Conservation (phyloP, 306 rosid genomes). For the Sicyos edulis region DNA sequence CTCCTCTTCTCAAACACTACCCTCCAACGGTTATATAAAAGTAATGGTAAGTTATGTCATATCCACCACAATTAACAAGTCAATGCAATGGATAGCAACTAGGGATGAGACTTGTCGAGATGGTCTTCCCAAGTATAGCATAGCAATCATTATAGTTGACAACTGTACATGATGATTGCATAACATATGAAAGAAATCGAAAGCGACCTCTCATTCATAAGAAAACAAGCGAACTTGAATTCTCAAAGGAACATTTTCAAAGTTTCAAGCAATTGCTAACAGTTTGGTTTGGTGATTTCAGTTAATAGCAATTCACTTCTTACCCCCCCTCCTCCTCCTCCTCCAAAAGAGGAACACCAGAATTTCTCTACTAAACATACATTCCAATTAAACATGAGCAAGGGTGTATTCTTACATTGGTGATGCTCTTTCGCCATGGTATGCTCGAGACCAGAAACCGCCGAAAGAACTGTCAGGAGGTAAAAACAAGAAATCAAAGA, state of each 20-base stretch:
- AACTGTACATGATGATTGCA: conserved; percentile 16
- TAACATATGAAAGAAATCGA: conserved; percentile 10
- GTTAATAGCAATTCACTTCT: conserved; percentile 8
- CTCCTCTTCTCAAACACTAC: conserved; percentile 9
- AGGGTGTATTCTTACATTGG: conserved; percentile 44
- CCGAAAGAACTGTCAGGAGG: conserved; percentile 72
- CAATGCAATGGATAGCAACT: conserved; percentile 5
- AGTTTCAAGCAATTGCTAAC: background rate
- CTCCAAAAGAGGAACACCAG: background rate
- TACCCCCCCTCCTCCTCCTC: background rate
- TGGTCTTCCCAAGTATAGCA: conserved; percentile 2
- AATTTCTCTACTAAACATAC: conserved; percentile 15
- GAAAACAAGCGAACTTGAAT: conserved; percentile 4
- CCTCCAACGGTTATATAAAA: conserved; percentile 16
- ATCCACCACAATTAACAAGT: background rate
- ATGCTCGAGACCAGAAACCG: conserved; percentile 93
- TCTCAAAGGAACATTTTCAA: too few species aligned
- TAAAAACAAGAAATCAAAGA: conserved; percentile 26
- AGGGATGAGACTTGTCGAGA: conserved; percentile 4
- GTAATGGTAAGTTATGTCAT: conserved; percentile 4
- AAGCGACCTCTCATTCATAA: conserved; percentile 8
- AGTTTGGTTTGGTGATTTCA: background rate
- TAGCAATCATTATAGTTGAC: background rate
- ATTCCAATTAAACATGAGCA: background rate
- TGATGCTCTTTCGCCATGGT: conserved; percentile 71